Evolutionary conservation across 2,329 filamentous ascomycete species (phyloP).

Genomic region (Cryphonectria carpinicola): DNA sequence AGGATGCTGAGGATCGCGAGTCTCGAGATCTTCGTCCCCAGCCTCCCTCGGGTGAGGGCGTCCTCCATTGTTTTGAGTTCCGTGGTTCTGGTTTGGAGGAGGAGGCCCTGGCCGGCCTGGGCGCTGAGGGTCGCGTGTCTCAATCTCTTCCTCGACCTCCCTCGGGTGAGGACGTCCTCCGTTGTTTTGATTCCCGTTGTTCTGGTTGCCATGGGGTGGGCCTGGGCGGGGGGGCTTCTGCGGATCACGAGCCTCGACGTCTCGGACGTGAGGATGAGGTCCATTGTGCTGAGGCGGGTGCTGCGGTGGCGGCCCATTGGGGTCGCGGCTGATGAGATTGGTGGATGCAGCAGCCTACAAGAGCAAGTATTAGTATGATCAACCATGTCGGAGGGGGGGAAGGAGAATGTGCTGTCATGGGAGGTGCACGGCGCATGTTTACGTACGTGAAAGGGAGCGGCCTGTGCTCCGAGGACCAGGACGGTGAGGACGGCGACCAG

Average conservation of each 20-base stretch:
- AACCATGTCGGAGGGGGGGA: neutral
- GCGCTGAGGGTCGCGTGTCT: neutral
- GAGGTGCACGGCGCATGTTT: no score
- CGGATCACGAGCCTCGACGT: neutral
- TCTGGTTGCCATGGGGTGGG: neutral
- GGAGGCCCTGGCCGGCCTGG: neutral
- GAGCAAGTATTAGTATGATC: neutral
- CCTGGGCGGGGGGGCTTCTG: neutral
- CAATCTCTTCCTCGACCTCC: neutral
- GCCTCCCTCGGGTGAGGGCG: neutral
- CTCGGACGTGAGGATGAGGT: neutral
- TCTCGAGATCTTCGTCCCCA: neutral
- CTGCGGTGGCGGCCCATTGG: neutral
- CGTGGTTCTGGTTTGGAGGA: neutral
- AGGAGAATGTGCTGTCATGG: neutral
- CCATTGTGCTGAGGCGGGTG: neutral
- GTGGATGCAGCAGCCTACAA: constrained; percentile 1
- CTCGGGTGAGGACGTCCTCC: neutral
- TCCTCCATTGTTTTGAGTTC: neutral
- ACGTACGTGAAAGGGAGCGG: constrained; percentile 12
- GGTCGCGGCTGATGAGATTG: constrained; percentile 3
- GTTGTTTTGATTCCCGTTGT: neutral
- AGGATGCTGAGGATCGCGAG: neutral
- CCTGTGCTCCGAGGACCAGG: constrained; percentile 11
- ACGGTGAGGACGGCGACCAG: constrained; percentile 9